A percentile compares a stretch with the other conserved stretches of the same genome.
Evolutionary conservation across 2,329 filamentous ascomycete species (phyloP).

Genomic region (Beauveria sp.): DNA sequence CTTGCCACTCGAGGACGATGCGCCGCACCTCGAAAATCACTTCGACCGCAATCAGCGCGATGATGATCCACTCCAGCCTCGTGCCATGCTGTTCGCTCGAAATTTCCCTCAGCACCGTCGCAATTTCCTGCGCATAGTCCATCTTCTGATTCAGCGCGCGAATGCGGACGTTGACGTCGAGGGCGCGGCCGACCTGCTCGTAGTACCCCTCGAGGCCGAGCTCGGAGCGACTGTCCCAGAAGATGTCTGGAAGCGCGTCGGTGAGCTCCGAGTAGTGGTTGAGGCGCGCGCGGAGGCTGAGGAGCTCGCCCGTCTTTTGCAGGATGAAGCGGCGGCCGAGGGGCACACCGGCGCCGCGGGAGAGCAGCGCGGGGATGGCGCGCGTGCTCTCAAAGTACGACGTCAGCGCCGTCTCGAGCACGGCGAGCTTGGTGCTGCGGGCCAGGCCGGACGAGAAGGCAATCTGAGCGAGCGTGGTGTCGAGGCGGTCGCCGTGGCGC

Average conservation of each 20-base stretch:
- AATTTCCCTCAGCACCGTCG: slow-evolving; percentile 77
- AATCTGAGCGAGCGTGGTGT: slow-evolving; percentile 78
- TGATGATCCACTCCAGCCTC: slow-evolving; percentile 91
- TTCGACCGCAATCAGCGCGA: slow-evolving; percentile 85
- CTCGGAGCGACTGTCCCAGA: slow-evolving; percentile 90
- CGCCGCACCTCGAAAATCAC: slow-evolving; percentile 78
- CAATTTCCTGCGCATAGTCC: slow-evolving; percentile 95
- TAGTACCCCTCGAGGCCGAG: slow-evolving; percentile 91
- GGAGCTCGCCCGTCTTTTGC: slow-evolving; percentile 85
- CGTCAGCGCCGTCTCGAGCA: slow-evolving; percentile 74
- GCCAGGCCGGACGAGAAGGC: slow-evolving; percentile 94
- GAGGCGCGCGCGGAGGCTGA: slow-evolving; percentile 81
- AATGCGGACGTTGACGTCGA: slow-evolving; percentile 89
- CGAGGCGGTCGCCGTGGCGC: slow-evolving; percentile 44
- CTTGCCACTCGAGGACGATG: slow-evolving; percentile 56
- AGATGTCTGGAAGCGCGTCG: slow-evolving; percentile 88
- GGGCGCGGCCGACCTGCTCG: slow-evolving; percentile 79
- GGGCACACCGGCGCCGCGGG: slow-evolving; percentile 44
- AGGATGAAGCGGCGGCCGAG: slow-evolving; percentile 68
- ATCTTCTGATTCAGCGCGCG: slow-evolving; percentile 92
- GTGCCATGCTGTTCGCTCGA: slow-evolving; percentile 86
- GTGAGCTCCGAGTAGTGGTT: slow-evolving; percentile 97
- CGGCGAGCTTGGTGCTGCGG: slow-evolving; percentile 85
- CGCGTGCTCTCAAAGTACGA: slow-evolving; percentile 84
- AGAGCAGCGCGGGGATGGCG: slow-evolving; percentile 70